phyloP scores from a whole-genome alignment of 306 rosid genomes.

The Phaseolus lunatus region DNA sequence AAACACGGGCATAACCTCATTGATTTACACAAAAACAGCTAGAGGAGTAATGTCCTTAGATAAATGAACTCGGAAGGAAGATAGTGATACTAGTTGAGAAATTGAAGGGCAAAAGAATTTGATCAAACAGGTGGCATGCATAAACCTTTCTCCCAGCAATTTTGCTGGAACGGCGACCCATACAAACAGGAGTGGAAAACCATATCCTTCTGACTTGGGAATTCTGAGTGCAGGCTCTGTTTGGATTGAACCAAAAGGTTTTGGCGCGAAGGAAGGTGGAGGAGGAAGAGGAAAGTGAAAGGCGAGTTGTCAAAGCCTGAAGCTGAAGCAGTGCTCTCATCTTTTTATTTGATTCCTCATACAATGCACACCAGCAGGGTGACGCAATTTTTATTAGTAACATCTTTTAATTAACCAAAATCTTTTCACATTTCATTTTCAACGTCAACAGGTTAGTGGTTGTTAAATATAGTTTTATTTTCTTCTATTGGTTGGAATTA shows the following conservation, averaged over 20 bases:
- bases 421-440: too few species aligned
- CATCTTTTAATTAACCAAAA: too few species aligned
- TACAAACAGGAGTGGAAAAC: conserved; percentile 69
- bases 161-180: conserved; percentile 96
- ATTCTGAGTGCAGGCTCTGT: conserved; percentile 16
- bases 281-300: conserved; percentile 53
- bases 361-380: background rate
- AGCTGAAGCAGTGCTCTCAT: conserved; percentile 56
- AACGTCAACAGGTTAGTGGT: too few species aligned
- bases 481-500: too few species aligned
- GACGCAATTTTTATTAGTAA: background rate
- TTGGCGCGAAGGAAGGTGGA: conserved; percentile 46
- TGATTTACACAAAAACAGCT: background rate
- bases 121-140: conserved; percentile 55
- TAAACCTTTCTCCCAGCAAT: conserved; percentile 94
- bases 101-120: conserved; percentile 41
- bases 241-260: conserved; percentile 45
- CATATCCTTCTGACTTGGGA: conserved; percentile 56
- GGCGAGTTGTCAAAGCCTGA: conserved; percentile 49
- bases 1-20: background rate
- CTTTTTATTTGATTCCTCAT: background rate
- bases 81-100: background rate
- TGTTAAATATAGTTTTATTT: too few species aligned
- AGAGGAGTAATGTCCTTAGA: background rate
- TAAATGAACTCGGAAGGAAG: background rate